These are phyloP conservation scores for Vanrija sp. DNA, from an alignment of 1,284 basidiomycete genomes.

Conservation along the genomic window DNA sequence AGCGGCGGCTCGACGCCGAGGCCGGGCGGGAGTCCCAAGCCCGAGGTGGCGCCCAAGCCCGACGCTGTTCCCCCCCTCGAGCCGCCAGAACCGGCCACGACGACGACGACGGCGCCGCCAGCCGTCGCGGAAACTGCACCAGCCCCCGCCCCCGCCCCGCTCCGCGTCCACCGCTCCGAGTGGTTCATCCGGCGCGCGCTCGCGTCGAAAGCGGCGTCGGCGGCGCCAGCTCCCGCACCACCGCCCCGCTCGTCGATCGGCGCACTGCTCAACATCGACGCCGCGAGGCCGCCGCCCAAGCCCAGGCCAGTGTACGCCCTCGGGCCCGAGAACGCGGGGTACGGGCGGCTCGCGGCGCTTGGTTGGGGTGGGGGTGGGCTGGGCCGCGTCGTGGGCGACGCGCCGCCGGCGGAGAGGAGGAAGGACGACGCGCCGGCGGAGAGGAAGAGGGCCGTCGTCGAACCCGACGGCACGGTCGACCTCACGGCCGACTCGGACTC, in stretches of 20 bases:
- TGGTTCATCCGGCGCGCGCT: constrained; percentile 48
- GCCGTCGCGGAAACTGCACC: background rate
- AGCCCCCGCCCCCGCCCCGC: constrained; percentile 1
- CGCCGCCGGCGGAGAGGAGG: constrained; percentile 15
- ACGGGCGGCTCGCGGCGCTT: constrained; percentile 30
- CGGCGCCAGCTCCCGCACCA: background rate
- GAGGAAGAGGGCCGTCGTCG: background rate
- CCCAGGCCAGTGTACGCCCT: constrained; percentile 30
- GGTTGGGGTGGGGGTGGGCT: constrained; percentile 45
- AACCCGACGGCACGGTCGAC: constrained; percentile 12
- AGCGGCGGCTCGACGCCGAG: background rate
- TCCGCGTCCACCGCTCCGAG: constrained; percentile 31
- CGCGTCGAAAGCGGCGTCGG: constrained; percentile 8
- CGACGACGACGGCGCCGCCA: background rate
- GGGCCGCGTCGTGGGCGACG: constrained; percentile 12
- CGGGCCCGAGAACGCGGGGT: constrained; percentile 44
- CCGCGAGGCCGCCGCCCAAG: constrained; percentile 2
- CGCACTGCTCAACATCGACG: constrained; percentile 25
- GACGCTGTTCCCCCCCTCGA: background rate
- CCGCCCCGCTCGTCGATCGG: constrained; percentile 26
- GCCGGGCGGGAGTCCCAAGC: background rate
- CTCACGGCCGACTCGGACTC: constrained; percentile 12
- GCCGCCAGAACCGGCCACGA: too few relatives aligned
- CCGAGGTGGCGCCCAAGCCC: background rate
- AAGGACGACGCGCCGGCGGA: background rate